A percentile compares a stretch with the other conserved stretches of the same genome.
phyloP scores from a whole-genome alignment of 257 asterid species.

The Petrea volubilis region DNA sequence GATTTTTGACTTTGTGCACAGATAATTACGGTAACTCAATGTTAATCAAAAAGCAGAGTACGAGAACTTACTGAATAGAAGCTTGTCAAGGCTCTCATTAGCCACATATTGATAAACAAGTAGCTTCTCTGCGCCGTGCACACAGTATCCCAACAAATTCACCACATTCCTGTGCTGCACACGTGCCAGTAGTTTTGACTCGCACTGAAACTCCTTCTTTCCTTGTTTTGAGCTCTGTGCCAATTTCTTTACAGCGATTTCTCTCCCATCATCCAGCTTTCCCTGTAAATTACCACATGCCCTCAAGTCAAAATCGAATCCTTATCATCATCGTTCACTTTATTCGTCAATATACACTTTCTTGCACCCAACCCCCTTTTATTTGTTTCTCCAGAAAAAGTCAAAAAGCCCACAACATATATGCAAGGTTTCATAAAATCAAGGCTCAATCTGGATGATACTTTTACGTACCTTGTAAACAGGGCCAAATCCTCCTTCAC shows the following conservation, averaged over 20 bases:
- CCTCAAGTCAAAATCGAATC: background rate
- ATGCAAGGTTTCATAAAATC: background rate
- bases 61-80: slow-evolving; percentile 65
- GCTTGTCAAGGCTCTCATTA: slow-evolving; percentile 82
- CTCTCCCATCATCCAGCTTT: slow-evolving; percentile 61
- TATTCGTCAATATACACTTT: background rate
- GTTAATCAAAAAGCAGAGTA: background rate
- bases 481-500: slow-evolving; percentile 49
- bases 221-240: slow-evolving; percentile 71
- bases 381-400: background rate
- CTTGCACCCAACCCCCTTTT: background rate
- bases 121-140: slow-evolving; percentile 59
- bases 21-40: background rate
- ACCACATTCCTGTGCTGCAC: slow-evolving; percentile 85
- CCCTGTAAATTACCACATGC: slow-evolving; percentile 45
- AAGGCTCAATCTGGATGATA: background rate
- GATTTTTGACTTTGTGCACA: background rate
- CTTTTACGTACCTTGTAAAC: slow-evolving; percentile 67
- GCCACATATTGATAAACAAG: slow-evolving; percentile 80
- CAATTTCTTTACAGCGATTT: slow-evolving; percentile 83
- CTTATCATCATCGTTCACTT: background rate
- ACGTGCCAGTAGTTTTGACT: slow-evolving; percentile 74
- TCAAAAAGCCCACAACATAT: background rate
- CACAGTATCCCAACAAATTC: slow-evolving; percentile 72
- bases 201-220: slow-evolving; percentile 66